phyloP scores from a whole-genome alignment of 1,284 basidiomycete species.

The Sanghuangporus baumii region DNA sequence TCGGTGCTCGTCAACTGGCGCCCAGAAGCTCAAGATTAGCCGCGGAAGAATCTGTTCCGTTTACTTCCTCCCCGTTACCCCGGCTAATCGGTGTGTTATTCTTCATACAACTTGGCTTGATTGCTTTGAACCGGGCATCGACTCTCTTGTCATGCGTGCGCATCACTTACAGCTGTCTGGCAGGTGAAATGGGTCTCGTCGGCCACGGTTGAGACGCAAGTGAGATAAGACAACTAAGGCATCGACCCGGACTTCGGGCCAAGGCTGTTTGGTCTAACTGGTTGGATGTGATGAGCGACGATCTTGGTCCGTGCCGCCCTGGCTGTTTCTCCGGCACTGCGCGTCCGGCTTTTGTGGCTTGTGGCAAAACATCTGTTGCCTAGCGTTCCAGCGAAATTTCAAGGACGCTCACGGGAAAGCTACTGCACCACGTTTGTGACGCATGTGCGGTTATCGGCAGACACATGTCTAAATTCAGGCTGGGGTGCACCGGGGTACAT shows the following conservation, averaged over 20 bases:
- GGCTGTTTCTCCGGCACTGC: not conserved
- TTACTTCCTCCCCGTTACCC: not conserved
- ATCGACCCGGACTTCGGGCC: not conserved
- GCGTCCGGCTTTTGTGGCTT: not conserved
- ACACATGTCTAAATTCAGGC: not conserved
- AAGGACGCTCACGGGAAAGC: not conserved
- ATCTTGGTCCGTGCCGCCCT: not conserved
- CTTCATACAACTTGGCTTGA: not conserved
- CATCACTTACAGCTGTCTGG: not conserved
- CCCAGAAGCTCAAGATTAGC: not conserved
- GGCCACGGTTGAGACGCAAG: not conserved
- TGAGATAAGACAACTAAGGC: not conserved
- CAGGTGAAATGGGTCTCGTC: not conserved
- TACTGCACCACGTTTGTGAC: conserved; percentile 4
- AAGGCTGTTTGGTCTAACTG: not conserved
- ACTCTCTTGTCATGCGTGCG: not conserved
- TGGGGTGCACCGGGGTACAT: not conserved
- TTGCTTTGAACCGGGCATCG: not conserved
- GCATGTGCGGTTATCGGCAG: not conserved
- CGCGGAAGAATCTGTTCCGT: not conserved
- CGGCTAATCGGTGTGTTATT: not conserved
- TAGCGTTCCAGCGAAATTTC: not conserved
- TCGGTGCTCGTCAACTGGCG: not conserved
- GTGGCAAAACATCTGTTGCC: not conserved
- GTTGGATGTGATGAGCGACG: not conserved